A percentile compares a stretch with the other conserved stretches of the same genome.
These are phyloP conservation scores for Fraxinus anomala DNA, from an alignment of 257 asterid species.

Conservation along the genomic window DNA sequence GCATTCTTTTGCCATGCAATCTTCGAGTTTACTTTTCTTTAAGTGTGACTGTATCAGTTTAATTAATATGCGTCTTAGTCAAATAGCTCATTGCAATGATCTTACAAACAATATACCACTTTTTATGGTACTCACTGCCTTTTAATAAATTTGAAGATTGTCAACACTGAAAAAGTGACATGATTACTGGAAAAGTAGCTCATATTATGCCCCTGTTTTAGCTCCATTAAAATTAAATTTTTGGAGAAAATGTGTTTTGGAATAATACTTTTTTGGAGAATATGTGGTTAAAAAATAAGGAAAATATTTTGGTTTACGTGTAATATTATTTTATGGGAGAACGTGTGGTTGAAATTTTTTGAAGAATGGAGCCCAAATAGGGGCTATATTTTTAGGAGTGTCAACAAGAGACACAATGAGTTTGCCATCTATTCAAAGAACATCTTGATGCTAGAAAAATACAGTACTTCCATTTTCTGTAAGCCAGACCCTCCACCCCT, in stretches of 20 bases:
- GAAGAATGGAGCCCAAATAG: no score
- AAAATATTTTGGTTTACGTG: no score
- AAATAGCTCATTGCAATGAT: neutral
- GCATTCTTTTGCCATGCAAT: slow-evolving; percentile 1
- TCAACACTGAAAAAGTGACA: neutral
- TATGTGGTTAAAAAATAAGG: no score
- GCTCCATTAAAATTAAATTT: no score
- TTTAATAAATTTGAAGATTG: neutral
- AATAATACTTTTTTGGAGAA: no score
- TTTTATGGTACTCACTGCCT: neutral
- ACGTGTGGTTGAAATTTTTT: no score
- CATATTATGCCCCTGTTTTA: neutral
- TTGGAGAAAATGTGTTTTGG: no score
- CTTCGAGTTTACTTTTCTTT: slow-evolving; percentile 3
- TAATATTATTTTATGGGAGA: no score
- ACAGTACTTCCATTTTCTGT: neutral
- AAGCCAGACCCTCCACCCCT: neutral
- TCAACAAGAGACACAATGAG: slow-evolving; percentile 1
- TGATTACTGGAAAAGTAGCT: neutral
- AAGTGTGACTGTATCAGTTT: neutral
- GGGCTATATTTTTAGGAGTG: neutral
- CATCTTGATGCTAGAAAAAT: slow-evolving; percentile 8
- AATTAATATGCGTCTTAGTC: neutral
- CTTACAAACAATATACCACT: neutral
- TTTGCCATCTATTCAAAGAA: slow-evolving; percentile 9